Base-by-base conservation (phyloP, 495 filamentous ascomycete species). In the Aspergillus conjunctus region DNA sequence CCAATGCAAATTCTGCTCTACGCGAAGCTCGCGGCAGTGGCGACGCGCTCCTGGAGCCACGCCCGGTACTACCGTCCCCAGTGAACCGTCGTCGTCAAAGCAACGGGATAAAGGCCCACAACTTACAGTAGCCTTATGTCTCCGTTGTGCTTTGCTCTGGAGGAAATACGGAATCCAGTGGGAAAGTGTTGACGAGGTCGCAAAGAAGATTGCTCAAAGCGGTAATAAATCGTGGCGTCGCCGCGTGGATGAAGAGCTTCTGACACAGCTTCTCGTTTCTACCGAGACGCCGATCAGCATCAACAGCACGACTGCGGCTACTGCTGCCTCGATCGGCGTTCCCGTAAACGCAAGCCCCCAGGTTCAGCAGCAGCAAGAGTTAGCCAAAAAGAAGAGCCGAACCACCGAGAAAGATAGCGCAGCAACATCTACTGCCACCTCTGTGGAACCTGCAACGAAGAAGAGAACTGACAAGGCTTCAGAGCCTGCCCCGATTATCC, bases 91-190 rank as follows among this genome's bases (percentile, higher is more conserved):
- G 15, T 81, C 81, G 2, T 71, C 77, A 12, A 88, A 87, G 63
- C 83, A 82, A 48, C 68, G 78, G 61, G 91, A 96, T 57, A 96
- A 95, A 67, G 83, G 83, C 4, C 78, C 79, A n/a, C 83, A 87
- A 67, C 85, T 92, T 18, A 85, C 92, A 14, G 85, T 92, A 37
- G 91, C 93, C 2, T 84, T 99, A 7, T 99, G 94, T 71, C 79
- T 90, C 55, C 87, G 93, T 7, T 99, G 94, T 74, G 92, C 91
- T 18, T 83, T 91, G 48, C 77, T 98, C 32, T 99, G 94, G 94
- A 85, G 94, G 33, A 89, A 93, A 58, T 98, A 98, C 68, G 92
- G 88, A 10, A 92, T 99, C 57, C 91, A 94, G 60, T 99, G 91
- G 86, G 94, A 98, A 69, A 90, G 95, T 64, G 81, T 90, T n/a